Base-by-base conservation (phyloP, 2,329 filamentous ascomycete genomes). In the Claviceps paspali region DNA sequence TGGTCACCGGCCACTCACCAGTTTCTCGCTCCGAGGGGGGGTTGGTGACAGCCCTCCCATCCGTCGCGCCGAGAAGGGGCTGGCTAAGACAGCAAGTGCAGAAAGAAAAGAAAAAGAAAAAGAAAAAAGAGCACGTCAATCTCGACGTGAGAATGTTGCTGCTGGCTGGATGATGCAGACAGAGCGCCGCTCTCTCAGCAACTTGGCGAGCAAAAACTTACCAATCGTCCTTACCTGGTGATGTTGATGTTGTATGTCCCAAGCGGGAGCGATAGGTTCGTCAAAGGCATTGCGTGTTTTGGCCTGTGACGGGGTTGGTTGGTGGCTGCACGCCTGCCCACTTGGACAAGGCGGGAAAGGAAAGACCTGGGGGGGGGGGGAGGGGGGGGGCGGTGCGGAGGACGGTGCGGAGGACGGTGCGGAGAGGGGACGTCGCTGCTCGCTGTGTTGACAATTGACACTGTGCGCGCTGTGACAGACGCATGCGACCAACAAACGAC, bases 281-380 rank as follows among this genome's bases (percentile, higher is more conserved):
- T n/a, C 27, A 35, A 42, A 40, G 26, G 31, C 26, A 38, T 41
- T 42, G 38, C 35, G 38, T 50, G 49, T 49, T 50, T 49, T 50
- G 47, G 47, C 49, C 45, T 43, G 48, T 50, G 49, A 48, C 44
- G 38, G 40, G 35, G n/a, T 18, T 10, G 26, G 24, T 11, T 11
- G 17, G 14, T 27, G 17, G 9, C 36, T 14, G 29, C 35, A 34
- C n/a, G n/a, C n/a, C n/a, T n/a, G n/a, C n/a, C n/a, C n/a, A n/a
- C n/a, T n/a, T n/a, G n/a, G n/a, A n/a, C n/a, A n/a, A n/a, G n/a
- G n/a, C n/a, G n/a, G n/a, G n/a, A n/a, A n/a, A n/a, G n/a, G n/a
- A n/a, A n/a, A n/a, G n/a, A n/a, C n/a, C n/a, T n/a, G n/a, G n/a
- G n/a, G n/a, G n/a, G n/a, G n/a, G n/a, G n/a, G n/a, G n/a, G n/a